Evolutionary conservation across 1,139 yeast species (phyloP), one percentile per base, ranked within the genome.

Genomic region (Meyerozyma elateridarum): DNA sequence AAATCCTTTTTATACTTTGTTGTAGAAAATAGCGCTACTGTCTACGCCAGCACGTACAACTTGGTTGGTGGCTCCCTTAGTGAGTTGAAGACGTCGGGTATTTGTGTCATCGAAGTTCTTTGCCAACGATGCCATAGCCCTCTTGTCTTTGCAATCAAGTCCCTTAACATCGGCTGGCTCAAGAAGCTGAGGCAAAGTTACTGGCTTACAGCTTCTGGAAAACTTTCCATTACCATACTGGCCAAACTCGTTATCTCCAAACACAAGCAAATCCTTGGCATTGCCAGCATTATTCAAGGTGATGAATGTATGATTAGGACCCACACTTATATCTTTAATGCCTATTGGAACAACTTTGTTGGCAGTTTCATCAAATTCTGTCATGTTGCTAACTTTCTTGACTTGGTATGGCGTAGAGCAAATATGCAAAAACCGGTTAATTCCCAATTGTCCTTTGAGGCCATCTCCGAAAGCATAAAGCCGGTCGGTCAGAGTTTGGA

Each of bases 241-340:
- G 15, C 93, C 95, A 44, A 45, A 64, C 46, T 79, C 83, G 52
- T 88, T 89, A 28, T 79, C 81, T 13, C 98, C 98, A 85, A 95
- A 85, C 3, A 67, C 72, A 29, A 83, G 54, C 14, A 87, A 82
- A 48, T 84, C 91, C 29, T 69, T 70, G 33, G 34, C 18, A 2
- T 41, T 24, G 1, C 71, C 70, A 2, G 38, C 33, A 39, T 79
- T 79, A 27, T 66, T 59, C 40, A 85, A 61, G 3, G 78, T 75
- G 7, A 82, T 74, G 30, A 81, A 68, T 2, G 69, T 64, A 49
- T 89, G 96, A 36, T 79, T 76, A 12, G 63, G 59, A 8, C 95
- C 94, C 15, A 75, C 67, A 9, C 73, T 54, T 65, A 88, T 70
- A 28, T 63, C 54, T 31, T 62, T 61, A 28, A 85, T 56, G 5